Percentiles rank a stretch among this genome's conserved stretches.
Evolutionary conservation across 257 asterid genomes (phyloP).

Genomic region (Solanum neorickii): DNA sequence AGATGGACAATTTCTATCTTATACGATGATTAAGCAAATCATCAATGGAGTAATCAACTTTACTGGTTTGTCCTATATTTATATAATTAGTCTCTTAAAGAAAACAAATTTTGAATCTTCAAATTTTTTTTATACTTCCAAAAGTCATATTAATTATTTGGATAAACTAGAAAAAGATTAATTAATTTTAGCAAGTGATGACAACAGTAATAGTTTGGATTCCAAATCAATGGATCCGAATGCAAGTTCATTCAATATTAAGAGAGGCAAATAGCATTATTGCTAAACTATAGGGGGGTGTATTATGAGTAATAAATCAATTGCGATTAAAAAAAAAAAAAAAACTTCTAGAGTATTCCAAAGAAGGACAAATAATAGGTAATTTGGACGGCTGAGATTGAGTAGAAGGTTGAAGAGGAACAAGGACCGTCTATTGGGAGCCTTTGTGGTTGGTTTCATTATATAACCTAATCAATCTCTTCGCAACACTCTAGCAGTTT

Average conservation of each 20-base stretch:
- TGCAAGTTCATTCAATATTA: not conserved
- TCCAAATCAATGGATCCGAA: conserved; percentile 1
- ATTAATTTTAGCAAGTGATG: too few relatives aligned
- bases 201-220: not conserved
- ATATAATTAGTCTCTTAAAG: not conserved
- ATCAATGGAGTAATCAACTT: not conserved
- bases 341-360: conserved; percentile 19
- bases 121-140: not conserved
- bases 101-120: too few relatives aligned
- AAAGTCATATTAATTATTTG: not conserved
- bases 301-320: not conserved
- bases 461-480: not conserved
- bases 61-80: not conserved
- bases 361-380: not conserved
- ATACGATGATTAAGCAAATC: not conserved
- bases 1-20: not conserved
- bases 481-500: not conserved
- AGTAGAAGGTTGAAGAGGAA: conserved; percentile 20
- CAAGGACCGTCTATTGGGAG: conserved; percentile 6
- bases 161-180: too few relatives aligned
- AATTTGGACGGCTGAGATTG: conserved; percentile 15
- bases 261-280: not conserved
- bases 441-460: not conserved
- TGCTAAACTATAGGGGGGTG: not conserved
- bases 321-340: not conserved